Evolutionary conservation across 768 basidiomycete genomes (phyloP).

Genomic region (Lepiota subincarnata): DNA sequence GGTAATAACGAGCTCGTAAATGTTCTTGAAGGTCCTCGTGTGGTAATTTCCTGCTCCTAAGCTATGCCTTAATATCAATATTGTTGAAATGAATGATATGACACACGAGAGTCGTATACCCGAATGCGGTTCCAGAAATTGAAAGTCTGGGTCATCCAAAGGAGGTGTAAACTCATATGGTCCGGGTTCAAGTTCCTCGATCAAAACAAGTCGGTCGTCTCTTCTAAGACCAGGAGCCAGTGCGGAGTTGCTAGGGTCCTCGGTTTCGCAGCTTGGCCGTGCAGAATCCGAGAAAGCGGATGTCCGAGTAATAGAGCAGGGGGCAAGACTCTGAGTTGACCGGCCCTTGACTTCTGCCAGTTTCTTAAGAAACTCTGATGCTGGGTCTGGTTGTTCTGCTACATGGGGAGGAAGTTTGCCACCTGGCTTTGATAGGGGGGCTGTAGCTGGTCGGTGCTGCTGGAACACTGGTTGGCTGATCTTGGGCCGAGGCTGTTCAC

Average conservation of each 20-base stretch:
- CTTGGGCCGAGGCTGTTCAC: constrained; percentile 6
- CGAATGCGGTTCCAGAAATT: constrained; percentile 85
- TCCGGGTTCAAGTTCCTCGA: constrained; percentile 76
- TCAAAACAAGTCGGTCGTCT: constrained; percentile 63
- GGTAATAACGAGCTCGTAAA: constrained; percentile 77
- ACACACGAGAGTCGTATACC: constrained; percentile 79
- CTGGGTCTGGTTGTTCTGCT: constrained; percentile 27
- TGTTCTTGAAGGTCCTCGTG: constrained; percentile 80
- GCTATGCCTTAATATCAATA: constrained; percentile 6
- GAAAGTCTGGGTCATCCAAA: constrained; percentile 71
- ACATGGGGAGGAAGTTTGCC: not conserved
- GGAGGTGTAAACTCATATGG: constrained; percentile 72
- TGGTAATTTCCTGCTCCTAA: constrained; percentile 66
- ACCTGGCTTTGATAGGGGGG: constrained; percentile 5
- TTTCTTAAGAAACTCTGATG: constrained; percentile 50
- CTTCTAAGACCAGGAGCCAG: constrained; percentile 22
- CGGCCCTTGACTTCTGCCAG: constrained; percentile 36
- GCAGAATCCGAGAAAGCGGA: constrained; percentile 31
- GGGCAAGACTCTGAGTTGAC: constrained; percentile 13
- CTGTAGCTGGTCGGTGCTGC: not conserved
- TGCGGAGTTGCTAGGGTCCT: constrained; percentile 15
- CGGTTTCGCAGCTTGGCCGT: constrained; percentile 17
- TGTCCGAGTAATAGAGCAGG: constrained; percentile 17
- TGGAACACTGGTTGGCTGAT: constrained; percentile 3
- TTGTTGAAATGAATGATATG: not conserved